Base-by-base conservation (phyloP, 2,329 filamentous ascomycete species). In the Phialophora macrospora region DNA sequence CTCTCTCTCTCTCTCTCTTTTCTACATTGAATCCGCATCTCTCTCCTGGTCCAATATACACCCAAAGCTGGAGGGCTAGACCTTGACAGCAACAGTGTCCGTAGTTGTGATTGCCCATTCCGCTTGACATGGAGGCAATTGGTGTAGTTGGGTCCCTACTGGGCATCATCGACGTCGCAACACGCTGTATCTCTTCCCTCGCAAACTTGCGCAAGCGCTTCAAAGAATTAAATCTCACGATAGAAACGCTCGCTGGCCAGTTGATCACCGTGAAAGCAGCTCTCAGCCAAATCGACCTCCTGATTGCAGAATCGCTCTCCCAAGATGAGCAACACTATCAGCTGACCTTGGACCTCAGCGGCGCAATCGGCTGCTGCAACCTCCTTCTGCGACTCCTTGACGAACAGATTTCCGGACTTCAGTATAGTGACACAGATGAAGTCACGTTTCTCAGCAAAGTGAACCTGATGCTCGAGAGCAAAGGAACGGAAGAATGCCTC, bases 391-490 rank as follows among this genome's bases (percentile, higher is more conserved):
- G 48, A 5, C 48, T 51, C 20, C 24, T 51, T 22, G 48, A 51
- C 48, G 48, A 51, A 22, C 48, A 51, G 26, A 26, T 51, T 51
- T 8, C 48, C 48, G 26, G 14, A 17, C 48, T 51, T 14, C 48
- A 51, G 24, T 51, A 51, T 28, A 26, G 20, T 28, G 48, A 51
- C 14, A 51, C 14, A 22, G 22, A 51, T 51, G 48, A 51, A 28
- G 48, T 51, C 20, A 51, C 22, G 3, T 51, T 51, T 26, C 6
- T 51, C 48, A 51, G 48, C 48, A 51, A 51, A 26, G 48, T 51
- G 2, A 51, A 24, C 24, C 20, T 51, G 48, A 51, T 51, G 48
- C 48, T 51, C 20, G 48, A 51, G 24, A 51, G 48, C 24, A 51
- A 26, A 28, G 48, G 48, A 8, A 51, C 48, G 8, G 48, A 26